These are phyloP conservation scores for Ailanthus altissimus DNA, from an alignment of 345 rosid species.

Conservation along the genomic window DNA sequence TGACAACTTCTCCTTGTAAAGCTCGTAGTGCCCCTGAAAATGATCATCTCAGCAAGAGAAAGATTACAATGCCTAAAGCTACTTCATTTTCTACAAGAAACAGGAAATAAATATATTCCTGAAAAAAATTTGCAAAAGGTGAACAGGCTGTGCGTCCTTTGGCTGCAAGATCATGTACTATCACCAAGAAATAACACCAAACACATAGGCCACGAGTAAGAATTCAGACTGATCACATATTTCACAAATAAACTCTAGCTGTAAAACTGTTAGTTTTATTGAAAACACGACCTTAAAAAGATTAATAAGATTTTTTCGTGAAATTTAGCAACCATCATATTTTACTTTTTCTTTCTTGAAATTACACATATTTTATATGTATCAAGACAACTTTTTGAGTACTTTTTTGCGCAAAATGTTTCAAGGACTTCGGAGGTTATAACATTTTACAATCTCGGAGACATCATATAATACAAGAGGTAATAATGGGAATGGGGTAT, in stretches of 20 bases:
- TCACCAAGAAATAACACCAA: background rate
- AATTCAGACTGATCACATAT: too few species aligned
- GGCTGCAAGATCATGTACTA: background rate
- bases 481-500: background rate
- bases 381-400: background rate
- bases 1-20: constrained; percentile 95
- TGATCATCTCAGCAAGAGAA: constrained; percentile 13
- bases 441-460: background rate
- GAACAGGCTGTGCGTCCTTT: background rate
- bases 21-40: constrained; percentile 69
- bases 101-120: background rate
- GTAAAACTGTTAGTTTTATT: background rate
- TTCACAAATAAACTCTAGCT: background rate
- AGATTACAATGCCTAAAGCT: background rate
- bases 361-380: too few species aligned
- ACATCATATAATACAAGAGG: background rate
- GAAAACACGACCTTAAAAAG: background rate
- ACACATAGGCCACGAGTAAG: background rate
- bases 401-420: background rate
- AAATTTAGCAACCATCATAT: background rate
- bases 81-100: background rate
- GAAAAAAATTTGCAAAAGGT: background rate
- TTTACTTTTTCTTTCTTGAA: background rate
- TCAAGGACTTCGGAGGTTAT: background rate
- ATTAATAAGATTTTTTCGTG: background rate